Conservation (phyloP, 2,329 filamentous ascomycete genomes). For the Pyricularia sp. region DNA sequence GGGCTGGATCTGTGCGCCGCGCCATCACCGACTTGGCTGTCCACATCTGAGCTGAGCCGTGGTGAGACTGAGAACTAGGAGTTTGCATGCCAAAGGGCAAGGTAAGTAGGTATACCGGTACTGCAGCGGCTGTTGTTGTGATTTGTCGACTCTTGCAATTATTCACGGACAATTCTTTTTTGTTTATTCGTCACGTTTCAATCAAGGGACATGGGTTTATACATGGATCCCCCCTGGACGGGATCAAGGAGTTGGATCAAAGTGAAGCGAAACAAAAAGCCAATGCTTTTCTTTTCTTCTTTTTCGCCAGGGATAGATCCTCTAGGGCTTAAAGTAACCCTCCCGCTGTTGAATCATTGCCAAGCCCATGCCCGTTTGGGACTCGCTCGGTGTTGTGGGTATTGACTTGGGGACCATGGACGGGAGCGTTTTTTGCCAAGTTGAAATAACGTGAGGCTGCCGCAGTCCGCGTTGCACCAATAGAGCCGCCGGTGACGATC, state of each 20-base stretch:
- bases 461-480: neutral
- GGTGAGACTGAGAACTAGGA: neutral
- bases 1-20: neutral
- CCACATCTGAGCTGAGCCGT: no score
- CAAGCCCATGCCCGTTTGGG: neutral
- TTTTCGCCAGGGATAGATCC: neutral
- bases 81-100: no score
- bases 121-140: neutral
- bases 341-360: neutral
- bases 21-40: neutral
- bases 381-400: neutral
- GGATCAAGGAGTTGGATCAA: neutral
- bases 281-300: neutral
- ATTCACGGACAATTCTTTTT: neutral
- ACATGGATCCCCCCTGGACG: neutral
- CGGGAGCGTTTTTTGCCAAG: neutral
- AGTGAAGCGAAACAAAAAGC: neutral
- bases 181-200: neutral
- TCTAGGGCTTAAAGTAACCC: neutral
- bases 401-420: neutral
- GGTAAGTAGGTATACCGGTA: neutral
- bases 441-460: constrained; percentile 2
- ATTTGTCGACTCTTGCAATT: neutral
- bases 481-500: neutral
- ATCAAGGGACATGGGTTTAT: neutral